Evolutionary conservation across 345 rosid genomes (phyloP).

Genomic region (Excoecaria agallocha): DNA sequence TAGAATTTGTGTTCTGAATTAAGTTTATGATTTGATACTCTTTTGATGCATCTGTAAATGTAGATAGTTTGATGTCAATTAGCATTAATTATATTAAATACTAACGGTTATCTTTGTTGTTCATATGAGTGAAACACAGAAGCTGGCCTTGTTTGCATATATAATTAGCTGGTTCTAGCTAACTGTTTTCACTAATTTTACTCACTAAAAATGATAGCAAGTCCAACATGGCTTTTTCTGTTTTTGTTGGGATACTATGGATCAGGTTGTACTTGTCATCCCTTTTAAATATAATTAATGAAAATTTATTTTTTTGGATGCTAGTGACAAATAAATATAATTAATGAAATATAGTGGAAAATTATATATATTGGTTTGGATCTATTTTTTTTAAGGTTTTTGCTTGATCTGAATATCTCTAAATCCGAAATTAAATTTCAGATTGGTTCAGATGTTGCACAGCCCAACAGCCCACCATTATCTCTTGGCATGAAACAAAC

Average conservation of each 20-base stretch:
- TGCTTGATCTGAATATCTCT: no score
- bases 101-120: background rate
- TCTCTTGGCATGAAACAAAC: no score
- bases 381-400: no score
- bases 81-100: background rate
- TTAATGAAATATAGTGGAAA: no score
- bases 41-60: background rate
- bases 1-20: background rate
- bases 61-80: background rate
- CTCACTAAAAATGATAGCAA: background rate
- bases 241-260: conserved; percentile 9
- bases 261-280: background rate
- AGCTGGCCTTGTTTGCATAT: background rate
- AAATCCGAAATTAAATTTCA: no score
- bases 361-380: no score
- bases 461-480: no score
- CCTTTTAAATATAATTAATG: no score
- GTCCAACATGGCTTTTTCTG: background rate
- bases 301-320: no score
- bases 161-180: conserved; percentile 10
- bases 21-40: background rate
- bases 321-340: no score
- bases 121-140: background rate
- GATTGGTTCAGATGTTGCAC: no score
- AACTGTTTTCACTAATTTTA: conserved; percentile 15